A percentile compares a stretch with the other conserved stretches of the same genome.
Conservation (phyloP, 164 flowering plant species). For the Stephania cephalantha region DNA sequence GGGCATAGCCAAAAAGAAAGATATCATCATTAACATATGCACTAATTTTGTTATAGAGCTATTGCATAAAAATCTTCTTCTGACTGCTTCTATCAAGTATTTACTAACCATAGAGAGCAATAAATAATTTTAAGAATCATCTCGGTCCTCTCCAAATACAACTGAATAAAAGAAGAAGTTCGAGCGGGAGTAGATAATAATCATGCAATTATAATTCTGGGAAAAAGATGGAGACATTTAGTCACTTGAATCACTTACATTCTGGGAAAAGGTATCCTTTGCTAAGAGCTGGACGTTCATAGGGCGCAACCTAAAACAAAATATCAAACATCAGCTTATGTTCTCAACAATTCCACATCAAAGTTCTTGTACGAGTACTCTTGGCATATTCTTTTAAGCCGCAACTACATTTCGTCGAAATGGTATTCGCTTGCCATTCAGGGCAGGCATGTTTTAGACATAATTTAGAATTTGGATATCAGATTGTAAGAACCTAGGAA, state of each 20-base stretch:
- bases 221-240: neutral
- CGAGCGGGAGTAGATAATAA: neutral
- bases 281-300: slow-evolving; percentile 99
- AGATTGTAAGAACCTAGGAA: too few species aligned
- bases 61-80: too few species aligned
- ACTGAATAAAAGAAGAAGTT: too few species aligned
- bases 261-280: slow-evolving; percentile 94
- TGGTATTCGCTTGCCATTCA: too few species aligned
- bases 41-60: too few species aligned
- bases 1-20: neutral
- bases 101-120: neutral
- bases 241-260: slow-evolving; percentile 36
- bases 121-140: neutral
- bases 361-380: neutral
- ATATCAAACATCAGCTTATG: neutral
- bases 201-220: neutral
- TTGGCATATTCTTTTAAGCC: too few species aligned
- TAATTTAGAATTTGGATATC: too few species aligned
- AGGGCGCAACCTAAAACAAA: slow-evolving; percentile 81
- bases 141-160: too few species aligned
- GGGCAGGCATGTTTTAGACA: too few species aligned
- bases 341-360: neutral
- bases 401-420: too few species aligned
- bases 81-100: too few species aligned
- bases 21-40: neutral